These are phyloP conservation scores for Auxenochlorella pyrenoidosa DNA, from an alignment of 139 green algal species.

Conservation along the genomic window DNA sequence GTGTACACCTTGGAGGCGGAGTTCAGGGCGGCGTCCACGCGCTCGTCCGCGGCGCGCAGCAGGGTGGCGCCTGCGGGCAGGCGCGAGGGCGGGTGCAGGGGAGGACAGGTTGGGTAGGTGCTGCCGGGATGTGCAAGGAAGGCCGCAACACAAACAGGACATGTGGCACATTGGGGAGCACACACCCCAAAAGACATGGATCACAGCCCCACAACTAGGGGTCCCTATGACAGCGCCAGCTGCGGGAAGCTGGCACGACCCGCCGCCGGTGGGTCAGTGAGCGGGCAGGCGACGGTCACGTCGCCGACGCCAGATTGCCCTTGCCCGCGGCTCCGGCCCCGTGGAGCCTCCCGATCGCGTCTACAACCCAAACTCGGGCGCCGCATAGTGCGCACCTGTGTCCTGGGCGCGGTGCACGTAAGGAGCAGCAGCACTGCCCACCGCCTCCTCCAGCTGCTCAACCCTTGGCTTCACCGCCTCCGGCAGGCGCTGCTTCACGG, in stretches of 20 bases:
- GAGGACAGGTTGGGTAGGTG: neutral
- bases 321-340: too few relatives aligned
- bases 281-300: too few relatives aligned
- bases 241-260: too few relatives aligned
- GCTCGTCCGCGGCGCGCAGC: slow-evolving; percentile 38
- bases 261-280: too few relatives aligned
- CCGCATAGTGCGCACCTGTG: neutral
- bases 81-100: neutral
- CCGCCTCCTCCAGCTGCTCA: slow-evolving; percentile 22
- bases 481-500: slow-evolving; percentile 38
- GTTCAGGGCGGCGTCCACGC: slow-evolving; percentile 45
- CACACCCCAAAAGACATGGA: too few relatives aligned
- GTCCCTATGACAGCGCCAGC: too few relatives aligned
- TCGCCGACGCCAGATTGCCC: slow-evolving; percentile 2
- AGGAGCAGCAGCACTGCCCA: slow-evolving; percentile 20
- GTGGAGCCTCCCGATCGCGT: too few relatives aligned
- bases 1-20: slow-evolving; percentile 37
- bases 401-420: slow-evolving; percentile 49
- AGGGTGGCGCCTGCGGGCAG: slow-evolving; percentile 20
- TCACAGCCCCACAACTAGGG: neutral
- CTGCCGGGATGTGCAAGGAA: neutral
- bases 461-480: slow-evolving; percentile 14
- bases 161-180: too few relatives aligned
- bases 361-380: neutral
- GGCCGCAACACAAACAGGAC: too few relatives aligned